These are phyloP conservation scores for Mortierella sp. DNA, from an alignment of 371 early-diverging fungal species.

Conservation along the genomic window DNA sequence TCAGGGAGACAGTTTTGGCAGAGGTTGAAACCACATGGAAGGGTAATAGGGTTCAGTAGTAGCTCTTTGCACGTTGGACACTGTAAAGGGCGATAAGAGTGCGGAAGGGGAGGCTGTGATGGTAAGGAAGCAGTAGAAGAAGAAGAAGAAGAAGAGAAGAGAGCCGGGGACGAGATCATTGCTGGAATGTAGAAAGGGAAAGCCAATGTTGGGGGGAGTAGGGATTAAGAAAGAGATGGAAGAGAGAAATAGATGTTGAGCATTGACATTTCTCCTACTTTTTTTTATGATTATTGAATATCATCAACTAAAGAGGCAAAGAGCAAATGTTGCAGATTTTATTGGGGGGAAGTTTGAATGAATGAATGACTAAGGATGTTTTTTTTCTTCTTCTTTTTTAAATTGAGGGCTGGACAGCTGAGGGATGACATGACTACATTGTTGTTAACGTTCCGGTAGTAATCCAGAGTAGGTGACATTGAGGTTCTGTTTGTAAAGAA, in stretches of 20 bases:
- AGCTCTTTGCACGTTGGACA: slow-evolving; percentile 55
- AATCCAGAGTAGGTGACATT: neutral
- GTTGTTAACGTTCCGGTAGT: no score
- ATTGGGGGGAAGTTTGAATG: neutral
- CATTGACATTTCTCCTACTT: no score
- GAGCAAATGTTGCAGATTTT: no score
- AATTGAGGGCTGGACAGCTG: no score
- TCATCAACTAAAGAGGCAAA: neutral
- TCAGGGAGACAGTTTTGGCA: slow-evolving; percentile 59
- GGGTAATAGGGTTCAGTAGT: slow-evolving; percentile 57
- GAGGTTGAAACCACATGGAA: slow-evolving; percentile 63
- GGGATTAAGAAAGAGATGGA: neutral
- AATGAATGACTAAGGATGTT: no score
- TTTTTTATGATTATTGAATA: no score
- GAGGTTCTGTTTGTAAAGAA: no score
- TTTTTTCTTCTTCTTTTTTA: no score
- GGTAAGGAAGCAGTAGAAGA: neutral
- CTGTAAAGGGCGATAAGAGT: slow-evolving; percentile 33
- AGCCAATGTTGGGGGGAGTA: neutral
- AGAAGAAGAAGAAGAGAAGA: neutral
- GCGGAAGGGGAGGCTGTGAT: slow-evolving; percentile 7
- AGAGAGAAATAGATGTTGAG: neutral
- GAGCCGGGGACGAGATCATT: neutral
- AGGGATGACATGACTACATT: no score
- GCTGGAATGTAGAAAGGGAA: neutral